Evolutionary conservation across 768 basidiomycete species (phyloP).

Genomic region (Gelatoporia subvermispora): DNA sequence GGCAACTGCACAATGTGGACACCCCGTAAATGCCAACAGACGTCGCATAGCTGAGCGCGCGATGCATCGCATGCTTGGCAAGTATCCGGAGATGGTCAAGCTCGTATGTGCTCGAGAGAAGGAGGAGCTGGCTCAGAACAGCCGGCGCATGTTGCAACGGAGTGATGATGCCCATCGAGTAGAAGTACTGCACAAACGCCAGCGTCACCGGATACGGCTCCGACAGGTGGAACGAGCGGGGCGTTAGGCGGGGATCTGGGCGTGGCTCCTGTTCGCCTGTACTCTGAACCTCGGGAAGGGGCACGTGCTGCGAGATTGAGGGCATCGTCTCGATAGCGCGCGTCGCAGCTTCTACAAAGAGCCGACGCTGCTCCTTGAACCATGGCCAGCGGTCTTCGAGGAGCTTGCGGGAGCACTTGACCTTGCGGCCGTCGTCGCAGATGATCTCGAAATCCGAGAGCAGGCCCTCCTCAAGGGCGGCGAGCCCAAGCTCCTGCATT

Average conservation of each 20-base stretch:
- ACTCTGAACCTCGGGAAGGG: conserved; percentile 58
- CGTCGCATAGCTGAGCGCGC: conserved; percentile 74
- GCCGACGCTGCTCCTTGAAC: conserved; percentile 72
- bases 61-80: conserved; percentile 95
- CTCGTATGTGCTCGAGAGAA: conserved; percentile 80
- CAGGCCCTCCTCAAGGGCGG: conserved; percentile 73
- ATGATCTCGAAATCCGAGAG: conserved; percentile 91
- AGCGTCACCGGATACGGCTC: conserved; percentile 87
- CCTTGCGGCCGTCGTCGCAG: conserved; percentile 83
- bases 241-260: conserved; percentile 75
- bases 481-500: conserved; percentile 82
- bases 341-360: conserved; percentile 54
- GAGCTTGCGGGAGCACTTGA: conserved; percentile 78
- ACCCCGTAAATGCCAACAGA: conserved; percentile 94
- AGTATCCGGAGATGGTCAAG: conserved; percentile 69
- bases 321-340: conserved; percentile 56
- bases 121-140: conserved; percentile 80
- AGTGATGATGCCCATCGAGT: conserved; percentile 80
- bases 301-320: conserved; percentile 53
- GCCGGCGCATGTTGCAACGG: conserved; percentile 89
- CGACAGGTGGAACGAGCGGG: conserved; percentile 74
- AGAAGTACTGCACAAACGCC: conserved; percentile 91
- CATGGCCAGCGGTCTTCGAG: conserved; percentile 93
- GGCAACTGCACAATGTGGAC: conserved; percentile 84
- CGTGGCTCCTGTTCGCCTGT: conserved; percentile 45